Conservation (phyloP, 2,329 filamentous ascomycete species). For the Aspergillus fumigatus region DNA sequence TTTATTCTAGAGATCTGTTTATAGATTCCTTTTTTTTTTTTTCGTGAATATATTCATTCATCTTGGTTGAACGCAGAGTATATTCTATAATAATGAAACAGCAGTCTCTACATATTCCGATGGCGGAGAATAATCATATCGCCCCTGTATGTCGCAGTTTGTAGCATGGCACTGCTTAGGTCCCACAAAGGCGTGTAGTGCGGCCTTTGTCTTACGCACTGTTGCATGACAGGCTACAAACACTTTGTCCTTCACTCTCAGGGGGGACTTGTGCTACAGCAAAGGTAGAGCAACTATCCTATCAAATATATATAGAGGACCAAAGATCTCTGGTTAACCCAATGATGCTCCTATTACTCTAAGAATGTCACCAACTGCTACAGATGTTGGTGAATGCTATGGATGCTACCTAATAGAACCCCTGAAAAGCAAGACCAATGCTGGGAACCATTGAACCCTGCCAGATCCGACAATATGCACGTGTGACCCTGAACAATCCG, state of each 20-base stretch:
- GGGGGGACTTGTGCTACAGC: neutral
- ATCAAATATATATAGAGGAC: neutral
- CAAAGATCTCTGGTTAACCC: neutral
- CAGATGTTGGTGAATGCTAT: neutral
- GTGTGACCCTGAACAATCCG: neutral
- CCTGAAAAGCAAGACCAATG: neutral
- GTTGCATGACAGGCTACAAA: too few species aligned
- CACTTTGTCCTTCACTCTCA: too few species aligned
- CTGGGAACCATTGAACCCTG: neutral
- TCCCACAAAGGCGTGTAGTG: too few species aligned
- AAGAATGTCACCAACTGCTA: neutral
- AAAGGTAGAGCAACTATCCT: neutral
- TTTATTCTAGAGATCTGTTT: neutral
- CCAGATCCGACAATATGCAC: neutral
- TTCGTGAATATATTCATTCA: neutral
- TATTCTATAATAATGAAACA: too few species aligned
- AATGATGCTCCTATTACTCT: neutral
- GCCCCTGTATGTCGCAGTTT: too few species aligned
- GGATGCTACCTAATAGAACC: neutral
- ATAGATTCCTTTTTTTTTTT: neutral
- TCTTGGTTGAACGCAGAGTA: neutral
- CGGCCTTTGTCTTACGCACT: too few species aligned
- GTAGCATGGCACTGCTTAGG: too few species aligned
- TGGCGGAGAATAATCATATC: too few species aligned
- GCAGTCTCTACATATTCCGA: too few species aligned